Evolutionary conservation across 179 eudicot genomes (phyloP).

Genomic region (Patellifolia procumbens): DNA sequence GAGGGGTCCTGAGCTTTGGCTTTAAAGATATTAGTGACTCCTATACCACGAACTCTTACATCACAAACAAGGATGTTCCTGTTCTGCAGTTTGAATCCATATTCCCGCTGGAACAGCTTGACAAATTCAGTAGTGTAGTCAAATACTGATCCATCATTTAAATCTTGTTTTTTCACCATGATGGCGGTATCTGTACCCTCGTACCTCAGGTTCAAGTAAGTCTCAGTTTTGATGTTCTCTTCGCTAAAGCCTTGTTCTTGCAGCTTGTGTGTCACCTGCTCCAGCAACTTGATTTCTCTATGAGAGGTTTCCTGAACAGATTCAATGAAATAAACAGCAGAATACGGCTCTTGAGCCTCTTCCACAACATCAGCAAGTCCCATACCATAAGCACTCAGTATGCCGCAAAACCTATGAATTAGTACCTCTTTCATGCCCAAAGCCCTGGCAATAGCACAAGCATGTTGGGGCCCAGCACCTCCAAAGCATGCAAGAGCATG

Average conservation of each 20-base stretch:
- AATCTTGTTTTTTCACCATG: constrained; percentile 69
- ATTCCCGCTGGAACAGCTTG: constrained; percentile 80
- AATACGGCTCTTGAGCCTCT: constrained; percentile 90
- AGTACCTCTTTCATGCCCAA: constrained; percentile 92
- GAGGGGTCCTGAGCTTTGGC: constrained; percentile 54
- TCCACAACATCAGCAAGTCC: constrained; percentile 99
- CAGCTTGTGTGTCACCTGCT: constrained; percentile 44
- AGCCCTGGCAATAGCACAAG: constrained; percentile 97
- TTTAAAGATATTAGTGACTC: constrained; percentile 87
- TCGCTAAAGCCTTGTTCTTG: constrained; percentile 51
- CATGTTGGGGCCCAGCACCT: constrained; percentile 99
- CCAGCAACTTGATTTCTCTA: constrained; percentile 66
- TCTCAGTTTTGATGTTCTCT: constrained; percentile 60
- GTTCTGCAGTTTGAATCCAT: constrained; percentile 86
- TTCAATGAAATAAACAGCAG: constrained; percentile 67
- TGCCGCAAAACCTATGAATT: constrained; percentile 91
- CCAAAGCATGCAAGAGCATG: constrained; percentile 99
- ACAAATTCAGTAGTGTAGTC: constrained; percentile 84
- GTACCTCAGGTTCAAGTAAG: constrained; percentile 82
- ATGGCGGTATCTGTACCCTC: constrained; percentile 97
- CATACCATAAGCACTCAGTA: constrained; percentile 98
- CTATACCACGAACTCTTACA: constrained; percentile 90
- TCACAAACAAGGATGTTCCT: constrained; percentile 81
- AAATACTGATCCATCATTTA: constrained; percentile 44
- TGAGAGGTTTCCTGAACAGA: constrained; percentile 70